Evolutionary conservation across 768 basidiomycete species (phyloP).

Genomic region (Trametes punicea): DNA sequence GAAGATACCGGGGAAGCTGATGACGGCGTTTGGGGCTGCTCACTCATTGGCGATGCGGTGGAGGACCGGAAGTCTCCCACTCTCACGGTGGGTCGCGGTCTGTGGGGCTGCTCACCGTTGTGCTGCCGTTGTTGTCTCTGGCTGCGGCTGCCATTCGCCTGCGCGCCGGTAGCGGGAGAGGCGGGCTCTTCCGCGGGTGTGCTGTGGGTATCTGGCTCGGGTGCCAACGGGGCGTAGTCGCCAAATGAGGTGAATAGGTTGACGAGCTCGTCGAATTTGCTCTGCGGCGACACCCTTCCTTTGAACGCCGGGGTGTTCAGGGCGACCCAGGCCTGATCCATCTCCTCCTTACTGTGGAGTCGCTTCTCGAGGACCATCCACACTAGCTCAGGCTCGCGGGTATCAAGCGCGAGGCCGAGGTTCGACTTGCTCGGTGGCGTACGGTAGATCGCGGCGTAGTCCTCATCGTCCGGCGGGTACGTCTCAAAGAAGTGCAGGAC

Average conservation of each 20-base stretch:
- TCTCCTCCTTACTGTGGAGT: constrained; percentile 48
- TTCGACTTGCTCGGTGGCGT: constrained; percentile 40
- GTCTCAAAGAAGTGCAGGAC: constrained; percentile 59
- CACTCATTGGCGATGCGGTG: constrained; percentile 1
- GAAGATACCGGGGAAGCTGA: not conserved
- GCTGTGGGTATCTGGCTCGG: constrained; percentile 30
- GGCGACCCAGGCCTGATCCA: constrained; percentile 49
- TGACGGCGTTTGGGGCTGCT: not conserved
- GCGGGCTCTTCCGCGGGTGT: constrained; percentile 32
- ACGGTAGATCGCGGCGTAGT: constrained; percentile 48
- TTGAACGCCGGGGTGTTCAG: constrained; percentile 31
- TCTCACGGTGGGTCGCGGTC: not conserved
- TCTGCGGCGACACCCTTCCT: constrained; percentile 13
- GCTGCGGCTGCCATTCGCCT: not conserved
- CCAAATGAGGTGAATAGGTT: constrained; percentile 52
- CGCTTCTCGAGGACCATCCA: constrained; percentile 60
- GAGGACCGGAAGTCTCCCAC: constrained; percentile 3
- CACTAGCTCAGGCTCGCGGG: constrained; percentile 59
- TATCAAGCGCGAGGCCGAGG: constrained; percentile 56
- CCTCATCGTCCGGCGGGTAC: constrained; percentile 53
- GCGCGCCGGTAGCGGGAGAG: not conserved
- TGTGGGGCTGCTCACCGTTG: constrained; percentile 5
- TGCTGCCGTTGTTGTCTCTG: not conserved
- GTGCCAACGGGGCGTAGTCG: constrained; percentile 32
- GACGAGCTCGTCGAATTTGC: constrained; percentile 47